Conservation (phyloP, 768 basidiomycete species). For the Tulasnella sp. region DNA sequence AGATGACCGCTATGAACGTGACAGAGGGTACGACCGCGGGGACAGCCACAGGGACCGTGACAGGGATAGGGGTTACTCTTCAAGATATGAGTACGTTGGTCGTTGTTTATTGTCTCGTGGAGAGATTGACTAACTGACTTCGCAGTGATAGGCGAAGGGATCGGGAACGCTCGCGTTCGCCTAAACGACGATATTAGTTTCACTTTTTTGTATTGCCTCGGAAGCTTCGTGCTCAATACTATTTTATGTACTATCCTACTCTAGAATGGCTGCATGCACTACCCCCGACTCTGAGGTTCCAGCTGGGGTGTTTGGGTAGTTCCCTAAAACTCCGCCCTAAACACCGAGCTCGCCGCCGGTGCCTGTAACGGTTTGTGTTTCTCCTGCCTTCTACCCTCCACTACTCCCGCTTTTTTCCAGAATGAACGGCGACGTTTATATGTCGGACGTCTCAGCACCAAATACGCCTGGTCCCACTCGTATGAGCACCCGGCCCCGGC, state of each 20-base stretch:
- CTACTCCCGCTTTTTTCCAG: not conserved
- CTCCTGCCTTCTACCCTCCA: not conserved
- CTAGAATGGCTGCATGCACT: not conserved
- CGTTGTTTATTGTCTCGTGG: not conserved
- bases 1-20: conserved; percentile 32
- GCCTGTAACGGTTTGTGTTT: not conserved
- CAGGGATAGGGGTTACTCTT: conserved; percentile 30
- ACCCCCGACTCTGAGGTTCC: not conserved
- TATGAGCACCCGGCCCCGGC: conserved; percentile 25
- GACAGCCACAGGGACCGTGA: conserved; percentile 21
- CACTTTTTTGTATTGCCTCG: not conserved
- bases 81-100: conserved; percentile 30
- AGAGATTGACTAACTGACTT: not conserved
- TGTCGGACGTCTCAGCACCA: conserved; percentile 4
- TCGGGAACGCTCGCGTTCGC: conserved; percentile 32
- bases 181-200: conserved; percentile 19
- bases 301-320: not conserved
- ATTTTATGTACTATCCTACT: conserved; percentile 14
- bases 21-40: conserved; percentile 28
- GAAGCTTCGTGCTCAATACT: not conserved
- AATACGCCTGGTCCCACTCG: conserved; percentile 11
- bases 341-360: not conserved
- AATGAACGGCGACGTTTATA: not conserved
- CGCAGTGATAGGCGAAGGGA: conserved; percentile 28
- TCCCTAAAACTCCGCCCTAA: not conserved